These are phyloP conservation scores for Stellera chamaejasme DNA, from an alignment of 345 rosid genomes.

Conservation along the genomic window DNA sequence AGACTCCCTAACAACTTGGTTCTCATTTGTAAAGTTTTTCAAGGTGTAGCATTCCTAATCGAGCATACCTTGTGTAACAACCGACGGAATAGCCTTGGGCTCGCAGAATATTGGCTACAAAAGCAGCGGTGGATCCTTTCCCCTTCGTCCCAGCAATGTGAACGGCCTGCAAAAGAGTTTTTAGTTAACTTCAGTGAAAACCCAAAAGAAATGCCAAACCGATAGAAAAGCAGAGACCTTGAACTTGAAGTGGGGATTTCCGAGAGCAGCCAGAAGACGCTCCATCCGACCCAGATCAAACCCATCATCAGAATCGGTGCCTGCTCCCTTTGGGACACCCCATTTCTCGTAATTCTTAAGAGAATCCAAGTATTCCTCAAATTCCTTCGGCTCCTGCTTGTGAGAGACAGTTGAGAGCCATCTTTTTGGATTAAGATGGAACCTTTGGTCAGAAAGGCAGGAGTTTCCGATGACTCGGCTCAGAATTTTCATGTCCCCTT, in stretches of 20 bases:
- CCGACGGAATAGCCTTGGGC: conserved; percentile 75
- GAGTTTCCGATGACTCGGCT: conserved; percentile 10
- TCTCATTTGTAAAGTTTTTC: neutral
- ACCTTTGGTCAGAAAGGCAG: neutral
- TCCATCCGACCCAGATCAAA: conserved; percentile 79
- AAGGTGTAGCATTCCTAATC: neutral
- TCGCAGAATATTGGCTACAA: conserved; percentile 62
- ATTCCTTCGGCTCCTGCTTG: conserved; percentile 49
- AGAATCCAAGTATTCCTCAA: conserved; percentile 57
- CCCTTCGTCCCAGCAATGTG: conserved; percentile 97
- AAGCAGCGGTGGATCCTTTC: conserved; percentile 90
- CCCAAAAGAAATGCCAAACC: neutral
- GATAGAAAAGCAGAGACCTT: conserved; percentile 36
- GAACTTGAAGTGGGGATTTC: conserved; percentile 64
- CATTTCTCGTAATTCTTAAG: conserved; percentile 81
- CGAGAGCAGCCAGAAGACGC: conserved; percentile 65
- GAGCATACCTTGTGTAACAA: conserved; percentile 65
- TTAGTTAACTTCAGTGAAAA: neutral
- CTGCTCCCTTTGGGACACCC: conserved; percentile 81
- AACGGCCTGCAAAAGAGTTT: conserved; percentile 30
- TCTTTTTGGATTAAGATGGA: conserved; percentile 6
- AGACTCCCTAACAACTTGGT: no score
- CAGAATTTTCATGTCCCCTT: conserved; percentile 13
- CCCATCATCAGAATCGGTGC: conserved; percentile 78
- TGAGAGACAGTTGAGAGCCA: conserved; percentile 21